Conservation (phyloP, 805 yeast species). For the Pichia thaimueangensis region DNA sequence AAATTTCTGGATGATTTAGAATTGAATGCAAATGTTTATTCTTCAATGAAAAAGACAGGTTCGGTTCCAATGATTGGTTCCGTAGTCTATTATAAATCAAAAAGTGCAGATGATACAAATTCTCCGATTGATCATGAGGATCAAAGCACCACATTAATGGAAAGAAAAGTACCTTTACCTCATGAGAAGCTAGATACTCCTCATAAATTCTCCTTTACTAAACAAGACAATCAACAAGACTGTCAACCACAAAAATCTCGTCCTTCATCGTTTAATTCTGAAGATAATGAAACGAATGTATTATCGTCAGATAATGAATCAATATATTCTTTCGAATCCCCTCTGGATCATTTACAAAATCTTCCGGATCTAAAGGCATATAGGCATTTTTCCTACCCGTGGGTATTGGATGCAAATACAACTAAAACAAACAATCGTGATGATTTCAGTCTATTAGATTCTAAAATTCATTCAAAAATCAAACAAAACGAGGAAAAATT, state of each 20-base stretch:
- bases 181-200: too few relatives aligned
- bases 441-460: constrained; percentile 8
- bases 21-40: too few relatives aligned
- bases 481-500: not conserved
- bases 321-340: too few relatives aligned
- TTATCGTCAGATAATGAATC: too few relatives aligned
- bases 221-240: too few relatives aligned
- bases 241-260: too few relatives aligned
- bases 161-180: not conserved
- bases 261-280: too few relatives aligned
- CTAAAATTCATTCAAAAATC: constrained; percentile 4
- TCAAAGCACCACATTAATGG: too few relatives aligned
- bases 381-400: constrained; percentile 4
- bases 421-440: not conserved
- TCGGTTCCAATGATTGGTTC: constrained; percentile 27
- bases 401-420: not conserved
- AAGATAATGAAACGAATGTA: too few relatives aligned
- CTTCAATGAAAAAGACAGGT: constrained; percentile 16
- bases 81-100: constrained; percentile 20
- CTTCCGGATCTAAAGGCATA: not conserved
- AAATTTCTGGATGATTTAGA: constrained; percentile 7
- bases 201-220: too few relatives aligned
- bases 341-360: too few relatives aligned
- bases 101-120: constrained; percentile 7
- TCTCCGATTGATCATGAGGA: not conserved